phyloP scores from a whole-genome alignment of 805 yeast species.

The Metschnikowia drakensbergensis region DNA sequence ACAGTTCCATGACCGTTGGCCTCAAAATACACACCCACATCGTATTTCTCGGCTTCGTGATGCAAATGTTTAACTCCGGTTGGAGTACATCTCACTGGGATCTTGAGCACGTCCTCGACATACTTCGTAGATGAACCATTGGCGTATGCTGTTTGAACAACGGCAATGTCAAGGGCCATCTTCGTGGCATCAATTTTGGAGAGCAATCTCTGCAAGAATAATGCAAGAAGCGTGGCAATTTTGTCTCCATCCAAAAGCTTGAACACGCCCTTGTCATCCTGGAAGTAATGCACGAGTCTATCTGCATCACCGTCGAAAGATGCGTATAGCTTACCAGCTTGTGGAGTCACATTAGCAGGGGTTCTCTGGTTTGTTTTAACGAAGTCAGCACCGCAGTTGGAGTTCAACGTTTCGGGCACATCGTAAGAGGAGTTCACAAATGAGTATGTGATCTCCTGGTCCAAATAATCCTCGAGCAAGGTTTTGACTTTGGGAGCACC shows the following conservation, averaged over 20 bases:
- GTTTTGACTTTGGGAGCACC: slow-evolving; percentile 73
- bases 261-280: slow-evolving; percentile 39
- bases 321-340: slow-evolving; percentile 53
- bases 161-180: slow-evolving; percentile 57
- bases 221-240: slow-evolving; percentile 80
- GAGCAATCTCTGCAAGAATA: slow-evolving; percentile 51
- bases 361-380: slow-evolving; percentile 84
- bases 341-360: slow-evolving; percentile 57
- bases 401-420: slow-evolving; percentile 60
- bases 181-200: slow-evolving; percentile 45
- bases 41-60: slow-evolving; percentile 82
- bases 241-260: slow-evolving; percentile 86
- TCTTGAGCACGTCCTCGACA: slow-evolving; percentile 52
- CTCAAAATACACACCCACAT: slow-evolving; percentile 92
- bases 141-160: slow-evolving; percentile 97
- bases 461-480: slow-evolving; percentile 42
- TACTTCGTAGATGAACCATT: slow-evolving; percentile 86
- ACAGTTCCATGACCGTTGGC: slow-evolving; percentile 99
- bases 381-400: slow-evolving; percentile 89
- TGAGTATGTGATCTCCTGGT: slow-evolving; percentile 36
- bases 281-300: slow-evolving; percentile 78
- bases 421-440: slow-evolving; percentile 53
- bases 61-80: slow-evolving; percentile 97
- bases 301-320: slow-evolving; percentile 98
- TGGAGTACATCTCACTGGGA: slow-evolving; percentile 85